These are phyloP conservation scores for Articulospora tetracladia DNA, from an alignment of 495 filamentous ascomycete genomes.

Conservation along the genomic window DNA sequence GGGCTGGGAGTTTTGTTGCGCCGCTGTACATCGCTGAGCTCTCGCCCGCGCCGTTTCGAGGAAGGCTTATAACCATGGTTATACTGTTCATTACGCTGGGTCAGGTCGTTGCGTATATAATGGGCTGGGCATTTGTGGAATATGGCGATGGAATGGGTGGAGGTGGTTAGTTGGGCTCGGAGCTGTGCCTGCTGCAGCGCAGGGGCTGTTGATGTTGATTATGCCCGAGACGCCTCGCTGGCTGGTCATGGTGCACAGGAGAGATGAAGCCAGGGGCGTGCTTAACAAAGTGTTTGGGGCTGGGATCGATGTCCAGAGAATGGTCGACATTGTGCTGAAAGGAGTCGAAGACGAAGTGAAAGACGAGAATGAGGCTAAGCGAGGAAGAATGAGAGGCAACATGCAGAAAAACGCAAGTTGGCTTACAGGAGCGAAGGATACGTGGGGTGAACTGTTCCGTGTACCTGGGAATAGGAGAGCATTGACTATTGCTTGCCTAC, in stretches of 20 bases:
- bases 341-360: constrained; percentile 66
- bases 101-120: constrained; percentile 80
- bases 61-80: constrained; percentile 72
- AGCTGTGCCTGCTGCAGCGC: constrained; percentile 68
- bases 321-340: constrained; percentile 54
- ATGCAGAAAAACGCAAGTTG: constrained; percentile 20
- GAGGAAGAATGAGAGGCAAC: constrained; percentile 28
- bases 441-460: constrained; percentile 50
- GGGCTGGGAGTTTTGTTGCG: constrained; percentile 75
- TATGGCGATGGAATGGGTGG: constrained; percentile 59
- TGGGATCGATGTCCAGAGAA: constrained; percentile 36
- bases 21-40: constrained; percentile 87
- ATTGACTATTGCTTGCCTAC: constrained; percentile 75
- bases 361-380: constrained; percentile 54
- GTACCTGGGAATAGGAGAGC: constrained; percentile 70
- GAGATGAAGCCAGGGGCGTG: constrained; percentile 55
- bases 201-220: constrained; percentile 57
- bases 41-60: constrained; percentile 69
- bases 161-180: constrained; percentile 89
- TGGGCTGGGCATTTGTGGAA: constrained; percentile 64
- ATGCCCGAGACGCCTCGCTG: constrained; percentile 88
- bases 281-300: constrained; percentile 61
- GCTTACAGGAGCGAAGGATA: constrained; percentile 33
- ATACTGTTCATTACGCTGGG: constrained; percentile 80
- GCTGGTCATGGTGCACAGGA: constrained; percentile 66